phyloP scores from a whole-genome alignment of 2,329 filamentous ascomycete genomes.

The Delphinella strobiligena region DNA sequence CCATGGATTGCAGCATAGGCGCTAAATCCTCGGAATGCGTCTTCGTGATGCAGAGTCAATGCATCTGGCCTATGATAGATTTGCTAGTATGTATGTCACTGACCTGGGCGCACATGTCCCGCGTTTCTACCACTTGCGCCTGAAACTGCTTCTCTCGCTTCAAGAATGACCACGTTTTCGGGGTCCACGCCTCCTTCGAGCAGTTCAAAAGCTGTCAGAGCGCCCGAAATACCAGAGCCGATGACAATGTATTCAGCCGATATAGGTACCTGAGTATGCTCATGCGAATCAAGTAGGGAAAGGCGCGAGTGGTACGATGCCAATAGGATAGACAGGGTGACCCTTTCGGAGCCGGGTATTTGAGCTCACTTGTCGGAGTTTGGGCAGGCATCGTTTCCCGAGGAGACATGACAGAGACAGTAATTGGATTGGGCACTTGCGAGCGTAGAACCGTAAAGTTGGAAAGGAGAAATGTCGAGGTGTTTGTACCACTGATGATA shows the following conservation, averaged over 20 bases:
- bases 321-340: constrained; percentile 30
- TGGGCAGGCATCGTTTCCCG: too few species aligned
- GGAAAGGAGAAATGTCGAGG: too few species aligned
- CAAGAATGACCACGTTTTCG: constrained; percentile 28
- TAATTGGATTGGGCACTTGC: too few species aligned
- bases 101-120: constrained; percentile 28
- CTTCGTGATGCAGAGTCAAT: constrained; percentile 9
- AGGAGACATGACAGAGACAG: too few species aligned
- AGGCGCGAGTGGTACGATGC: constrained; percentile 34
- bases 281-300: constrained; percentile 30
- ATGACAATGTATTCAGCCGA: constrained; percentile 27
- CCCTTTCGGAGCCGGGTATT: too few species aligned
- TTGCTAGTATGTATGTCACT: background rate
- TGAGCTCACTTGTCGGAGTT: too few species aligned
- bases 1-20: constrained; percentile 33
- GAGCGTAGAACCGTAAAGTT: too few species aligned
- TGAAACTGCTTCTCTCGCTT: constrained; percentile 32
- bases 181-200: constrained; percentile 23
- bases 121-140: constrained; percentile 35
- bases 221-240: constrained; percentile 32
- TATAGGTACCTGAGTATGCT: constrained; percentile 17
- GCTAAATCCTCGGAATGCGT: constrained; percentile 37
- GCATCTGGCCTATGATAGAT: background rate
- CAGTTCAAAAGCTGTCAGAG: constrained; percentile 29
- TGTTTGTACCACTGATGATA: too few species aligned